Base-by-base conservation (phyloP, 768 basidiomycete species). In the Pisolithus sp. region DNA sequence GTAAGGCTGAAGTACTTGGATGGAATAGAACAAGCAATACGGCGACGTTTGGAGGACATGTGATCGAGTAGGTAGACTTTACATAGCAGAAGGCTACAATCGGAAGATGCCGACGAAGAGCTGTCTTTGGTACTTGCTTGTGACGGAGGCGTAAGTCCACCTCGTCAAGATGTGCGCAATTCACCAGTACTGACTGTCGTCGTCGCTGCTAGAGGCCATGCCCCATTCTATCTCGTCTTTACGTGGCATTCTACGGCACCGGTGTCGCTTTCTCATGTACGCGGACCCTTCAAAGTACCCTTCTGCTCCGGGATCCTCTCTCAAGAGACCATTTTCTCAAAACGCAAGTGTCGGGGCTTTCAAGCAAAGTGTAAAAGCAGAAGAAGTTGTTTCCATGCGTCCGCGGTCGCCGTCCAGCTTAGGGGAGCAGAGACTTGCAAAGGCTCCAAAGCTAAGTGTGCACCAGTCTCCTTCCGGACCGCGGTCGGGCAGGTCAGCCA, bases 1-100 rank as follows among this genome's bases (percentile, higher is more conserved):
- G 76, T 92, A 23, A 76, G 83, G 58, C 73, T 95, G 23, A 81
- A 83, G 57, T 96, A 94, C 64, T 69, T 91, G 61, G 69, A 80
- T 41, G 76, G 82, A 18, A 81, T 91, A 23, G 68, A 74, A n/a
- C 66, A 73, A 21, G 66, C 66, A 24, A 56, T 68, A 45, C 31
- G 23, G 8, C 42, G 4, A 40, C 60, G 50, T 36, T 26, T 57
- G 41, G 50, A 57, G 23, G 26, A 49, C 30, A 40, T 50, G 21
- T 54, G 40, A 49, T 21, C 28, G 21, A 42, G 38, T 47, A 31
- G 36, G 7, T 26, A 26, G 26, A 26, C 26, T 26, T 26, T 26
- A n/a, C n/a, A n/a, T n/a, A 7, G 26, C 26, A 26, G 26, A 26
- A 26, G 26, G 26, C 26, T 26, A 18, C 9, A 45, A 7, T 44